Conservation (phyloP, 257 asterid genomes). For the Catharanthus roseus region DNA sequence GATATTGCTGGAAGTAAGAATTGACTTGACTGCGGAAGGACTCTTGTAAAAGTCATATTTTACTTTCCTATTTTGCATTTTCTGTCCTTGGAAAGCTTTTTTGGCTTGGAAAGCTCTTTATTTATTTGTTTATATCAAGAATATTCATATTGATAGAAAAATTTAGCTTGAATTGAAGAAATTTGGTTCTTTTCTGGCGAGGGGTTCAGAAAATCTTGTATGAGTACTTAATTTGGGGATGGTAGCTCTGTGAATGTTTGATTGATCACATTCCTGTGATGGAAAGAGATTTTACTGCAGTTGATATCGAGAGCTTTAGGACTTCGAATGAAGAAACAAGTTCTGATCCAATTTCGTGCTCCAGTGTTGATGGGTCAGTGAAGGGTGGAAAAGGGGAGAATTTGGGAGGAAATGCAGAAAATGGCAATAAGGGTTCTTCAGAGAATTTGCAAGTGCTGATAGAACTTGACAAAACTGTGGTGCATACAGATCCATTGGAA, state of each 20-base stretch:
- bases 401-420: background rate
- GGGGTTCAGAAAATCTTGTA: background rate
- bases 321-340: constrained; percentile 26
- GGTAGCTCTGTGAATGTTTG: background rate
- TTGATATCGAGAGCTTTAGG: constrained; percentile 42
- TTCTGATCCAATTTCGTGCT: constrained; percentile 21
- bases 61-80: background rate
- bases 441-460: constrained; percentile 23
- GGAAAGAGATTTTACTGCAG: constrained; percentile 37
- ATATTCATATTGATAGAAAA: background rate
- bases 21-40: background rate
- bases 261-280: constrained; percentile 35
- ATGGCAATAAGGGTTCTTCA: constrained; percentile 21
- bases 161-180: background rate
- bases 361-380: constrained; percentile 19
- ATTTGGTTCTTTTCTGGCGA: background rate
- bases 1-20: background rate
- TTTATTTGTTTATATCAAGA: background rate
- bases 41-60: background rate
- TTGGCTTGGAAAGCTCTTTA: background rate
- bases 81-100: background rate
- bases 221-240: background rate
- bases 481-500: constrained; percentile 12
- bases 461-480: constrained; percentile 18
- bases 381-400: constrained; percentile 22